phyloP scores from a whole-genome alignment of 2,329 filamentous ascomycete species.

The Pseudogymnoascus sp. region DNA sequence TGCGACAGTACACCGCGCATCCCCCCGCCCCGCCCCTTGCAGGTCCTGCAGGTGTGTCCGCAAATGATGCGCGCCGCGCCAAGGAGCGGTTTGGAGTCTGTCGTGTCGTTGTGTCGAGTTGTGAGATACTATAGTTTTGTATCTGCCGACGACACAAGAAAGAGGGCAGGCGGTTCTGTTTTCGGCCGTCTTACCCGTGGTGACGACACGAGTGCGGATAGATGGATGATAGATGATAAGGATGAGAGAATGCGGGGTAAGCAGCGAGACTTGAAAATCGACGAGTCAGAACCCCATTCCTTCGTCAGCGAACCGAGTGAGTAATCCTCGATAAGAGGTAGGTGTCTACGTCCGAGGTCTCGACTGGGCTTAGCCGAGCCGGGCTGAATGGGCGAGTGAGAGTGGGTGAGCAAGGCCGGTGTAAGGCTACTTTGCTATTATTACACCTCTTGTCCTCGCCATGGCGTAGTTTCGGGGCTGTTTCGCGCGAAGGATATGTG shows the following conservation, averaged over 20 bases:
- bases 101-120: neutral
- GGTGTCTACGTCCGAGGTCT: neutral
- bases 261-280: neutral
- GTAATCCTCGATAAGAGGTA: neutral
- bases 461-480: neutral
- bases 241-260: neutral
- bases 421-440: neutral
- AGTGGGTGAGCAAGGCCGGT: neutral
- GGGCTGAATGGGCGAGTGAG: neutral
- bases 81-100: neutral
- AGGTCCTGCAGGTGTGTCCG: neutral
- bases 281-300: neutral
- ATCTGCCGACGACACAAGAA: neutral
- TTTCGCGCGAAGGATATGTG: neutral
- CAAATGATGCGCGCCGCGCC: neutral
- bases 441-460: neutral
- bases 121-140: neutral
- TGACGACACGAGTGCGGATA: neutral
- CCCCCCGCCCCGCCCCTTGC: neutral
- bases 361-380: neutral
- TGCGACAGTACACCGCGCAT: neutral
- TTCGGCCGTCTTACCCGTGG: neutral
- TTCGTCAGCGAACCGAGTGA: neutral
- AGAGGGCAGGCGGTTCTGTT: neutral
- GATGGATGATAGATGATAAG: neutral